phyloP scores from a whole-genome alignment of 176 grass and related monocot genomes.

The Ampelocalamus luodianensis region DNA sequence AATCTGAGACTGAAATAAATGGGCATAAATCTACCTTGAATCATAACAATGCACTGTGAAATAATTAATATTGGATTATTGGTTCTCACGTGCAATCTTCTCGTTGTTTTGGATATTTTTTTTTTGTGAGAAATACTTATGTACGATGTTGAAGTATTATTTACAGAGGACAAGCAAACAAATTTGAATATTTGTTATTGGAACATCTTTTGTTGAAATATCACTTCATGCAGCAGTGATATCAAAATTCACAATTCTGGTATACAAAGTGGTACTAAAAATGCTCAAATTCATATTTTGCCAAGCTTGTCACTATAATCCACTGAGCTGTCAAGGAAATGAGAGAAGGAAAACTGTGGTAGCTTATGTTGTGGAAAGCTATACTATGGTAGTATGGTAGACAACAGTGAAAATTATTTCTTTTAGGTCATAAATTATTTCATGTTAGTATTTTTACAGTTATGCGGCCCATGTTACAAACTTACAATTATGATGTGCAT shows the following conservation, averaged over 20 bases:
- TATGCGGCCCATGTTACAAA: constrained; percentile 6
- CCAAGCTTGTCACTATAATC: neutral
- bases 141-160: constrained; percentile 10
- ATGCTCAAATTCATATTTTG: neutral
- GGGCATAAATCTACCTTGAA: constrained; percentile 24
- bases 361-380: constrained; percentile 19
- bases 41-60: neutral
- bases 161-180: neutral
- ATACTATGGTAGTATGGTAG: neutral
- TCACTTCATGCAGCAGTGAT: neutral
- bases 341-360: neutral
- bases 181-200: neutral
- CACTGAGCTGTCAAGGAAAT: neutral
- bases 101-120: neutral
- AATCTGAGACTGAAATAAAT: constrained; percentile 26
- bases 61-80: constrained; percentile 21
- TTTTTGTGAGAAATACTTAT: neutral
- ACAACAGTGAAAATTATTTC: neutral
- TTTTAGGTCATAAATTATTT: constrained; percentile 16
- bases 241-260: neutral
- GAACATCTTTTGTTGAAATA: constrained; percentile 11
- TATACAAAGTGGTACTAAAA: neutral
- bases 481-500: constrained; percentile 15
- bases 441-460: neutral
- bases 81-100: constrained; percentile 17